A percentile compares a stretch with the other conserved stretches of the same genome.
phyloP scores from a whole-genome alignment of 2,329 filamentous ascomycete species.

The Mollisia scopiformis region DNA sequence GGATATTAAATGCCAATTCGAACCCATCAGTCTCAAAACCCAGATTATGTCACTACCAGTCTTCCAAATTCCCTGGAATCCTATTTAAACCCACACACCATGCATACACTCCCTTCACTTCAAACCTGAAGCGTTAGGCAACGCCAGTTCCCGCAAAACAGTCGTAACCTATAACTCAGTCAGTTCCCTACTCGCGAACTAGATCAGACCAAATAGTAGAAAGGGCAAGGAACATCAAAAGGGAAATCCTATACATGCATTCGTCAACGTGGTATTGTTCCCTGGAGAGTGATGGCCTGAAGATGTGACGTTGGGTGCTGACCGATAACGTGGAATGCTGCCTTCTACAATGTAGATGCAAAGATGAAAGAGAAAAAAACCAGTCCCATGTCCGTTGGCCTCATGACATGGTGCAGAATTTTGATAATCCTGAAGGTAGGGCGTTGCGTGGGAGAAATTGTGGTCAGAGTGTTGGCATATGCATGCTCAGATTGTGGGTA shows the following conservation, averaged over 20 bases:
- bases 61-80: no score
- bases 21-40: no score
- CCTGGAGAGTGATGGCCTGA: neutral
- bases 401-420: constrained; percentile 13
- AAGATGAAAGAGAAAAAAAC: constrained; percentile 30
- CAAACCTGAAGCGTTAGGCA: no score
- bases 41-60: no score
- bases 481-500: no score
- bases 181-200: neutral
- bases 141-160: neutral
- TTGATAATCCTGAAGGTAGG: neutral
- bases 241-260: neutral
- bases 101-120: neutral
- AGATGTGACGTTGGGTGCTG: neutral
- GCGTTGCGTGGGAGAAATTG: no score
- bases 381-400: constrained; percentile 17
- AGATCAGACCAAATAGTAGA: neutral
- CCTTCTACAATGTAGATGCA: neutral
- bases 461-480: no score
- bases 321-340: neutral
- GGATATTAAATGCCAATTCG: no score
- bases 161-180: neutral
- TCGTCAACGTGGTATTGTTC: neutral
- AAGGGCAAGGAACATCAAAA: neutral
- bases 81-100: neutral